These are phyloP conservation scores for Funneliformis caledonium DNA, from an alignment of 371 early-diverging fungal genomes.

Conservation along the genomic window DNA sequence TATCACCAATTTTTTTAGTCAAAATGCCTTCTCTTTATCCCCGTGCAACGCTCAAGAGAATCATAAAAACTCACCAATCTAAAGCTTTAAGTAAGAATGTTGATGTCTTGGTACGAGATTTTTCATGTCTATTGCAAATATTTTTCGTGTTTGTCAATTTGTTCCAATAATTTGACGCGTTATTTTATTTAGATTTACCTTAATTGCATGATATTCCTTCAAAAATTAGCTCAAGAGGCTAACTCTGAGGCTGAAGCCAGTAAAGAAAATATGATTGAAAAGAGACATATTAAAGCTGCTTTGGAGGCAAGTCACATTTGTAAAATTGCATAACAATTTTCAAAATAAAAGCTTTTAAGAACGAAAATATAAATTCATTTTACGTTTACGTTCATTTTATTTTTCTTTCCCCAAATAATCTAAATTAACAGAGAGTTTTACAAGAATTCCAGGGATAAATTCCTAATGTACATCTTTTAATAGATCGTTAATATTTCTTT, in stretches of 20 bases:
- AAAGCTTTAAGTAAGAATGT: constrained; percentile 47
- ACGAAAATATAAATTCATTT: too few relatives aligned
- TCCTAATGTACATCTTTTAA: constrained; percentile 49
- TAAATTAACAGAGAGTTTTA: not conserved
- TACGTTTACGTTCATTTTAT: too few relatives aligned
- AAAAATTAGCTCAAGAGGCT: constrained; percentile 29
- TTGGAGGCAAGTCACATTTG: not conserved
- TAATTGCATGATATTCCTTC: constrained; percentile 24
- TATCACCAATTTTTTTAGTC: too few relatives aligned
- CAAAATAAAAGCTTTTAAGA: too few relatives aligned
- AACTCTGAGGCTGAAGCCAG: not conserved
- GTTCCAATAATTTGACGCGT: not conserved
- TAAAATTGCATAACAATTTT: not conserved
- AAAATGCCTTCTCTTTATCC: constrained; percentile 26
- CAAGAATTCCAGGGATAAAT: constrained; percentile 3
- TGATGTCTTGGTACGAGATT: constrained; percentile 44
- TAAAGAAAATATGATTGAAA: not conserved
- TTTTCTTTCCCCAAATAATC: too few relatives aligned
- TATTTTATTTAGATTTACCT: constrained; percentile 27
- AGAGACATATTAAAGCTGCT: constrained; percentile 1
- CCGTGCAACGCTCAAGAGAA: constrained; percentile 48
- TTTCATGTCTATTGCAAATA: not conserved
- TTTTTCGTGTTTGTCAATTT: not conserved
- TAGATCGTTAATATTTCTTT: constrained; percentile 68
- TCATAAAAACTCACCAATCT: constrained; percentile 49